Evolutionary conservation across 2,329 filamentous ascomycete species (phyloP).

Genomic region (Cordyceps tenuipes): DNA sequence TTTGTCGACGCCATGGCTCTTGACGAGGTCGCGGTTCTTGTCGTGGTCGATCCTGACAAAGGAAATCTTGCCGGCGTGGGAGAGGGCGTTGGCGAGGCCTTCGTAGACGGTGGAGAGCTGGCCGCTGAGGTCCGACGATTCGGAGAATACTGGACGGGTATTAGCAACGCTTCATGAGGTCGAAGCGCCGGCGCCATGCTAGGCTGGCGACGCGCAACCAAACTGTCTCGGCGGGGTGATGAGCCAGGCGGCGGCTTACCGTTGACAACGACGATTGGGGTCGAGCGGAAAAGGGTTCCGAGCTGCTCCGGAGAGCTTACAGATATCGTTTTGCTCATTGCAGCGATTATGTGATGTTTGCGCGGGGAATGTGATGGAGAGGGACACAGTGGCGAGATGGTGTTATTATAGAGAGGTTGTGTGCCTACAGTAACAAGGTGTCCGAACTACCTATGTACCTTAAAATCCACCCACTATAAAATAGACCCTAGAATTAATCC

Average conservation of each 20-base stretch:
- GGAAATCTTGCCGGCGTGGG: constrained; percentile 62
- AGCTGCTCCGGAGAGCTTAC: constrained; percentile 54
- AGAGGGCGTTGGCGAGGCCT: constrained; percentile 61
- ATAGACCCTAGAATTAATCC: no score
- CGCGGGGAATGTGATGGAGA: background rate
- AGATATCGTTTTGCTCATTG: constrained; percentile 20
- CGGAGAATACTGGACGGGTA: constrained; percentile 64
- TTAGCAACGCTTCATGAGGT: background rate
- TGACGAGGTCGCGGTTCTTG: constrained; percentile 61
- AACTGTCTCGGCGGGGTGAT: constrained; percentile 10
- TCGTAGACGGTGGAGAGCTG: constrained; percentile 78
- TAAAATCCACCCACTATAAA: no score
- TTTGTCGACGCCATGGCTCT: constrained; percentile 63
- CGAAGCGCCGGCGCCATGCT: background rate
- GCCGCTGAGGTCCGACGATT: constrained; percentile 80
- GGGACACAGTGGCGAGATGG: constrained; percentile 2
- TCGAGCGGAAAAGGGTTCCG: constrained; percentile 57
- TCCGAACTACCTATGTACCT: no score
- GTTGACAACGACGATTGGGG: constrained; percentile 75
- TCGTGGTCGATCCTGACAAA: constrained; percentile 88
- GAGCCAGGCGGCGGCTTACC: constrained; percentile 52
- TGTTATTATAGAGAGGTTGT: constrained; percentile 1
- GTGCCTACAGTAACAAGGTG: background rate
- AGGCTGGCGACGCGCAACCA: constrained; percentile 12
- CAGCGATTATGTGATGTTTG: background rate